phyloP scores from a whole-genome alignment of 2,329 filamentous ascomycete genomes.

The Helminthosporium solani region DNA sequence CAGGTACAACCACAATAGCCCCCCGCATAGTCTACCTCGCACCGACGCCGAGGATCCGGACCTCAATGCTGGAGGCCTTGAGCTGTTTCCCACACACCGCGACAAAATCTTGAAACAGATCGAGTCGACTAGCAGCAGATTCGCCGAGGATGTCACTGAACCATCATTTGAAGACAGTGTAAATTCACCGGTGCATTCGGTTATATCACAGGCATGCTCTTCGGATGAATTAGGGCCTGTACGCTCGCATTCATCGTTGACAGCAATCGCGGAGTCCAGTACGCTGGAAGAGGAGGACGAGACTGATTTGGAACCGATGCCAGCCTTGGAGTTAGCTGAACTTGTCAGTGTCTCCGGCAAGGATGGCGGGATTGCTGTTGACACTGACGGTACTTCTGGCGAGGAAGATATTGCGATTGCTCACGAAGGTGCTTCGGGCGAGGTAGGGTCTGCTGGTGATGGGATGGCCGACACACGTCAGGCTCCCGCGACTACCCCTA shows the following conservation, averaged over 20 bases:
- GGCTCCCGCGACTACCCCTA: too few relatives aligned
- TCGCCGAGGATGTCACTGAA: constrained; percentile 29
- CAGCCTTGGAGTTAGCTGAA: too few relatives aligned
- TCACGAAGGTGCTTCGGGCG: too few relatives aligned
- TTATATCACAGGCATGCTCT: constrained; percentile 32
- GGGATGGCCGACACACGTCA: too few relatives aligned
- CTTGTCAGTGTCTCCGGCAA: too few relatives aligned
- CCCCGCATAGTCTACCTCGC: constrained; percentile 30
- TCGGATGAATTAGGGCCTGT: constrained; percentile 30
- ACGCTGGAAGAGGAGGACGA: constrained; percentile 2
- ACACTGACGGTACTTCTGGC: too few relatives aligned
- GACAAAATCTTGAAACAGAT: constrained; percentile 33
- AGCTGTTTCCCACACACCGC: constrained; percentile 30
- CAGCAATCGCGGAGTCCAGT: constrained; percentile 11
- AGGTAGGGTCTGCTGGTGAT: too few relatives aligned
- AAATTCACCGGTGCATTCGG: constrained; percentile 25
- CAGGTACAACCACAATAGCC: constrained; percentile 21
- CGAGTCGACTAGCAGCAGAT: constrained; percentile 22
- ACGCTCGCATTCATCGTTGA: constrained; percentile 29
- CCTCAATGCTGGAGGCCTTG: constrained; percentile 29
- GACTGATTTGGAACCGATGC: neutral
- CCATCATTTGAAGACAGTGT: constrained; percentile 5
- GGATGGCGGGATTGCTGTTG: neutral
- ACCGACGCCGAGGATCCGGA: constrained; percentile 33
- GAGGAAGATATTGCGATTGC: too few relatives aligned